These are phyloP conservation scores for Cordyceps farinosa DNA, from an alignment of 2,329 filamentous ascomycete species.

Conservation along the genomic window DNA sequence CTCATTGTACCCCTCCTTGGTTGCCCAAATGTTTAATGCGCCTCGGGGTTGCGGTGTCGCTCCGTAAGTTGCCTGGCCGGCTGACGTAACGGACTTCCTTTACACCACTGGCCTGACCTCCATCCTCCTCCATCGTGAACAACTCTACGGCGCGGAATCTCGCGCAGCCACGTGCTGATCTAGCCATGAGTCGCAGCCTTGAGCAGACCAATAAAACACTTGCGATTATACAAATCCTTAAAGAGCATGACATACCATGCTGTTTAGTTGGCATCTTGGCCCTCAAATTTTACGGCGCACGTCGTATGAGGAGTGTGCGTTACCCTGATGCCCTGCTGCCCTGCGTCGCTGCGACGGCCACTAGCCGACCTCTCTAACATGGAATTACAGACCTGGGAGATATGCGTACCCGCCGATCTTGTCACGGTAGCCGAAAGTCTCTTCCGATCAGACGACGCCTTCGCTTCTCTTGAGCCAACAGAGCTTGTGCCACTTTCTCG, in stretches of 20 bases:
- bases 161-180: neutral
- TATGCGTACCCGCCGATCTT: neutral
- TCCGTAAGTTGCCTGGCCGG: no score
- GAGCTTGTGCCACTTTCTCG: neutral
- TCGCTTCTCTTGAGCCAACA: neutral
- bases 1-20: no score
- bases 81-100: neutral
- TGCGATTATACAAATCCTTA: neutral
- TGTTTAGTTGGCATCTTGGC: constrained; percentile 2
- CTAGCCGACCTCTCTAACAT: neutral
- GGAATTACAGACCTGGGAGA: neutral
- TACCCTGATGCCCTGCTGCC: neutral
- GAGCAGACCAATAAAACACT: neutral
- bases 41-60: no score
- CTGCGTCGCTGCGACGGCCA: neutral
- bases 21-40: no score
- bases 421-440: neutral
- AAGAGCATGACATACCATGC: neutral
- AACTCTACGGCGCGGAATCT: neutral
- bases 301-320: neutral
- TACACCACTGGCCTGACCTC: neutral
- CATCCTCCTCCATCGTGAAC: neutral
- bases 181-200: neutral
- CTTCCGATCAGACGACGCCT: neutral
- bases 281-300: constrained; percentile 1